These are phyloP conservation scores for Fusarium temperatum DNA, from an alignment of 2,329 filamentous ascomycete genomes.

Conservation along the genomic window DNA sequence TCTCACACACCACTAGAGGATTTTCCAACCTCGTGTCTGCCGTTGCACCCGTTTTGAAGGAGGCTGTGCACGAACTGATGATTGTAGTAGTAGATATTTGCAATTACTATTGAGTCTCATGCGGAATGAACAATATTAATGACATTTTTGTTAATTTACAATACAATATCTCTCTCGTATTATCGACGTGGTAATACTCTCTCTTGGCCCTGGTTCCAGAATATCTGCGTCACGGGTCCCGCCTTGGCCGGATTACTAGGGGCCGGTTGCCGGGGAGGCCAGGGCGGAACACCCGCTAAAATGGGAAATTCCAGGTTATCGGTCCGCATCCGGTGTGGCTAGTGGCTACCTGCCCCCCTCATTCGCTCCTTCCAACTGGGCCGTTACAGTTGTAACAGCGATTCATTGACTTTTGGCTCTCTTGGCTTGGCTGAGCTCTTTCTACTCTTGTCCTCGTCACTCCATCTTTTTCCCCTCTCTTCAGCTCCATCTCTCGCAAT, in stretches of 20 bases:
- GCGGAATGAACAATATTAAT: not conserved
- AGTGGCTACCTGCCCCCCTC: constrained; percentile 25
- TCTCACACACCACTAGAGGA: constrained; percentile 28
- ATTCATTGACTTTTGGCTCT: constrained; percentile 22
- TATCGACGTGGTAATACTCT: not conserved
- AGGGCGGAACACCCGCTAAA: constrained; percentile 36
- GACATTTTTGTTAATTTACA: not conserved
- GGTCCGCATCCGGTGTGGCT: constrained; percentile 39
- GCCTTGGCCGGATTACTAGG: constrained; percentile 12
- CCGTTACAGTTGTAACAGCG: constrained; percentile 38
- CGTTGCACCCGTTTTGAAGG: constrained; percentile 11
- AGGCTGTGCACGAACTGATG: constrained; percentile 19
- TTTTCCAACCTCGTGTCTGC: constrained; percentile 31
- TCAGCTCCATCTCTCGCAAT: constrained; percentile 12
- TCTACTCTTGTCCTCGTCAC: constrained; percentile 12
- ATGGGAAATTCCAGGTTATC: constrained; percentile 30
- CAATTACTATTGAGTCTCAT: not conserved
- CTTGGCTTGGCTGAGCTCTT: not conserved
- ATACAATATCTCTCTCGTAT: not conserved
- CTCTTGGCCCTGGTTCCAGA: constrained; percentile 12
- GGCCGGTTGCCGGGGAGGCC: constrained; percentile 31
- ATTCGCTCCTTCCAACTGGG: constrained; percentile 35
- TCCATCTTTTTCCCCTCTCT: constrained; percentile 20
- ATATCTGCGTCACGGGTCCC: constrained; percentile 30
- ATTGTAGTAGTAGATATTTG: not conserved